These are phyloP conservation scores for Phytophthora tubulina DNA, from an alignment of 352 stramenopile genomes.

Conservation along the genomic window DNA sequence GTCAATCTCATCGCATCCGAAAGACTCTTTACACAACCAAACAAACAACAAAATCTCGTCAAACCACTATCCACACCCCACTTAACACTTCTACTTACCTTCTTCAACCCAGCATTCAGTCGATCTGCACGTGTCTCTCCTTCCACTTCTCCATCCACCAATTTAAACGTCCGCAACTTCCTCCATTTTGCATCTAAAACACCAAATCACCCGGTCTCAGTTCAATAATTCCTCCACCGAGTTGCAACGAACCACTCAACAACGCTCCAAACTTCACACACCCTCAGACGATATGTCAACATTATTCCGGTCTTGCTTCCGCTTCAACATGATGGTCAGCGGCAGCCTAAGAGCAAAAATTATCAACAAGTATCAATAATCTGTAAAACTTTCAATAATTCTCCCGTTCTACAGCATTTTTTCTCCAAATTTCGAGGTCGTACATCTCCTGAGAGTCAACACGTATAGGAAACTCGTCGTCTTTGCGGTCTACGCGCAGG, in stretches of 20 bases:
- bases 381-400: neutral
- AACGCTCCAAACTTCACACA: constrained; percentile 32
- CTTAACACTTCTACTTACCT: constrained; percentile 28
- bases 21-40: constrained; percentile 27
- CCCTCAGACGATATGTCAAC: constrained; percentile 54
- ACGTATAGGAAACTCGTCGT: constrained; percentile 67
- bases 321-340: constrained; percentile 75
- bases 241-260: neutral
- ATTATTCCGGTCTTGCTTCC: constrained; percentile 65
- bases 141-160: constrained; percentile 69
- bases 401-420: neutral
- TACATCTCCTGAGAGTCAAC: constrained; percentile 82
- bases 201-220: constrained; percentile 13
- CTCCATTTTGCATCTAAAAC: constrained; percentile 70
- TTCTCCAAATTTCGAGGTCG: constrained; percentile 6
- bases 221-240: neutral
- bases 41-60: neutral
- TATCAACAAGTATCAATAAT: constrained; percentile 6
- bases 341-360: constrained; percentile 50
- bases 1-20: constrained; percentile 41
- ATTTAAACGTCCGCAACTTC: constrained; percentile 77
- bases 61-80: neutral
- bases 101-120: constrained; percentile 65
- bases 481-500: constrained; percentile 50
- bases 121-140: constrained; percentile 64